Evolutionary conservation across 768 basidiomycete species (phyloP).

Genomic region (Agrocybe pediades): DNA sequence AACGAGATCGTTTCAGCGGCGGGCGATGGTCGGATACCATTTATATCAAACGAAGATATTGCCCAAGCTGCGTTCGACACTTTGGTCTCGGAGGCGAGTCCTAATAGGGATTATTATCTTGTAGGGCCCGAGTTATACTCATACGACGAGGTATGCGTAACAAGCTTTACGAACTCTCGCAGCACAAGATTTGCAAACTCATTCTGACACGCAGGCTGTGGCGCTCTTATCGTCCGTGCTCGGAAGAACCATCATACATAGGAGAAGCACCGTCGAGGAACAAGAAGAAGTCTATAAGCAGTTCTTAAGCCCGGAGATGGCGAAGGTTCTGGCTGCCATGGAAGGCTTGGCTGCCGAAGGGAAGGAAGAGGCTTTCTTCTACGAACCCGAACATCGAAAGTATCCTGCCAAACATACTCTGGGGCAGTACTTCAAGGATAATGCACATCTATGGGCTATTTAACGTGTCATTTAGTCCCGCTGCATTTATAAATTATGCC

Average conservation of each 20-base stretch:
- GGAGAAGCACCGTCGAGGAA: conserved; percentile 9
- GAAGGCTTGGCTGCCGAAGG: not conserved
- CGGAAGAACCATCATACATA: not conserved
- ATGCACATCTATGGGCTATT: conserved; percentile 1
- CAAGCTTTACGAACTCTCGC: too few relatives aligned
- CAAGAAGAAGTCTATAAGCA: not conserved
- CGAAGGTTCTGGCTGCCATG: not conserved
- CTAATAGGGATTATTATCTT: conserved; percentile 1
- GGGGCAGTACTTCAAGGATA: conserved; percentile 1
- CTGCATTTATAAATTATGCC: too few relatives aligned
- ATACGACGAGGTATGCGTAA: conserved; percentile 6
- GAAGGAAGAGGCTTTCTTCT: not conserved
- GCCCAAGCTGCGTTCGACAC: conserved; percentile 27
- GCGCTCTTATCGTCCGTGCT: not conserved
- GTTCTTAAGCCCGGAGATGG: not conserved
- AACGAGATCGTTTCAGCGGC: conserved; percentile 17
- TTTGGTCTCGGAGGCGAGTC: conserved; percentile 15
- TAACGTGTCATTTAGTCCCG: too few relatives aligned
- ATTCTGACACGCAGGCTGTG: not conserved
- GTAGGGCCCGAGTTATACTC: conserved; percentile 7
- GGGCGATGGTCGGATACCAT: conserved; percentile 20
- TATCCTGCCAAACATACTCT: conserved; percentile 5
- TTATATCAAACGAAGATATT: conserved; percentile 23
- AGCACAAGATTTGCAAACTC: not conserved
- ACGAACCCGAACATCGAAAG: not conserved